phyloP scores from a whole-genome alignment of 306 rosid species.

The Lupinus albus region DNA sequence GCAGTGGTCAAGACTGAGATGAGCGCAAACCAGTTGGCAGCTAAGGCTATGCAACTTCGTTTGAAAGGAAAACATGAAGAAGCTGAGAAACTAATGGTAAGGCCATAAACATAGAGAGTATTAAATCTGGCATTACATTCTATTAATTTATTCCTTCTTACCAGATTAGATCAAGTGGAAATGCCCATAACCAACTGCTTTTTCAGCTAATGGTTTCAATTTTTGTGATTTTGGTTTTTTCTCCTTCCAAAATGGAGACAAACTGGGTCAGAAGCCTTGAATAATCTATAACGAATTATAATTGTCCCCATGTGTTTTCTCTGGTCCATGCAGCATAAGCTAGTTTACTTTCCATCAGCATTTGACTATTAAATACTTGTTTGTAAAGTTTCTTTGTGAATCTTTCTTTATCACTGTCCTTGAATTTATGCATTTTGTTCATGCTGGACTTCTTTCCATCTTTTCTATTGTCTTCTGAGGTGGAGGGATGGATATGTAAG shows the following conservation, averaged over 20 bases:
- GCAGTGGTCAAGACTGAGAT: conserved; percentile 47
- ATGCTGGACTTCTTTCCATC: background rate
- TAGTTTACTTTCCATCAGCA: conserved; percentile 24
- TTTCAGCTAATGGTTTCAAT: conserved; percentile 13
- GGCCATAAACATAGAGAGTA: conserved; percentile 31
- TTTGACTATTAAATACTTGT: background rate
- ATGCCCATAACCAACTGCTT: background rate
- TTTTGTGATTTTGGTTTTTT: background rate
- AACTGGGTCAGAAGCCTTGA: conserved; percentile 7
- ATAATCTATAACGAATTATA: conserved; percentile 4
- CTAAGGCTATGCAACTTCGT: conserved; percentile 93
- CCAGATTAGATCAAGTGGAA: background rate
- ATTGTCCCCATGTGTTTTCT: background rate
- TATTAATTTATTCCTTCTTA: conserved; percentile 1
- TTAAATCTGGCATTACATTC: conserved; percentile 13
- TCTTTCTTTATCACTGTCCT: background rate
- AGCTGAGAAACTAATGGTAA: conserved; percentile 80
- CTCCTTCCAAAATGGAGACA: conserved; percentile 6
- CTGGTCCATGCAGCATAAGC: background rate
- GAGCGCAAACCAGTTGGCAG: conserved; percentile 93
- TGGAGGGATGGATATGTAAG: background rate
- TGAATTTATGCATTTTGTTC: background rate
- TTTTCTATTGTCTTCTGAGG: background rate
- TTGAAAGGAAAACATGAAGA: conserved; percentile 89
- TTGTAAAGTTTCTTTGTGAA: background rate